These are phyloP conservation scores for Penicillium cataractarum DNA, from an alignment of 495 filamentous ascomycete genomes.

Conservation along the genomic window DNA sequence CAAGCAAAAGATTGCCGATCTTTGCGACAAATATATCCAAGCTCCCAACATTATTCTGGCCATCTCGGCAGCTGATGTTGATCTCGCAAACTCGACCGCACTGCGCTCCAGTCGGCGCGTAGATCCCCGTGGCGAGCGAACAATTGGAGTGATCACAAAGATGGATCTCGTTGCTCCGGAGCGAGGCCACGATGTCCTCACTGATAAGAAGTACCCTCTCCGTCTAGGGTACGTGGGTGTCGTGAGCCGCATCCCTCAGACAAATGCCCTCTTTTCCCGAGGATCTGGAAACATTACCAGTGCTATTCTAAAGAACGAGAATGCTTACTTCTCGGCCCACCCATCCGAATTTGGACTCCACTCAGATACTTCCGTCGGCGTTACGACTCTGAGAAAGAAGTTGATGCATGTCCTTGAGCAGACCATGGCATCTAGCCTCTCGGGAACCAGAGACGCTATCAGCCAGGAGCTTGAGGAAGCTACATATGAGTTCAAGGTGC, in stretches of 20 bases:
- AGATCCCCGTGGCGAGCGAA: slow-evolving; percentile 92
- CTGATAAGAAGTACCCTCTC: slow-evolving; percentile 90
- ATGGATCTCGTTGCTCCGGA: slow-evolving; percentile 94
- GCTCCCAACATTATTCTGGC: slow-evolving; percentile 94
- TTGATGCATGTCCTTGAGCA: slow-evolving; percentile 97
- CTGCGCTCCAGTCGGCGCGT: slow-evolving; percentile 87
- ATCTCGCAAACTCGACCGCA: slow-evolving; percentile 94
- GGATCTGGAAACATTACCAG: slow-evolving; percentile 80
- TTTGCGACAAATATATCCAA: slow-evolving; percentile 98
- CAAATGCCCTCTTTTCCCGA: slow-evolving; percentile 80
- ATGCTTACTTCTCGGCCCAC: slow-evolving; percentile 83
- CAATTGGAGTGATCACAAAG: slow-evolving; percentile 97
- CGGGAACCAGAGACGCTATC: slow-evolving; percentile 86
- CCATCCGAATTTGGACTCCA: slow-evolving; percentile 77
- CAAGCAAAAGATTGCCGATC: slow-evolving; percentile 92
- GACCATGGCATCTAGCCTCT: slow-evolving; percentile 90
- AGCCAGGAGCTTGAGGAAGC: slow-evolving; percentile 95
- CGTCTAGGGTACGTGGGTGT: slow-evolving; percentile 97
- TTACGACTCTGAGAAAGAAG: slow-evolving; percentile 85
- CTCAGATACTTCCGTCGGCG: slow-evolving; percentile 74
- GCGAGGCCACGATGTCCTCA: slow-evolving; percentile 75
- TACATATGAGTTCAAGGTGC: slow-evolving; percentile 98
- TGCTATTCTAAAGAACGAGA: slow-evolving; percentile 86
- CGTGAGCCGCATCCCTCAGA: slow-evolving; percentile 76
- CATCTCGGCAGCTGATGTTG: slow-evolving; percentile 96